Conservation (phyloP, 2,329 filamentous ascomycete species). For the Triangularia setosa region DNA sequence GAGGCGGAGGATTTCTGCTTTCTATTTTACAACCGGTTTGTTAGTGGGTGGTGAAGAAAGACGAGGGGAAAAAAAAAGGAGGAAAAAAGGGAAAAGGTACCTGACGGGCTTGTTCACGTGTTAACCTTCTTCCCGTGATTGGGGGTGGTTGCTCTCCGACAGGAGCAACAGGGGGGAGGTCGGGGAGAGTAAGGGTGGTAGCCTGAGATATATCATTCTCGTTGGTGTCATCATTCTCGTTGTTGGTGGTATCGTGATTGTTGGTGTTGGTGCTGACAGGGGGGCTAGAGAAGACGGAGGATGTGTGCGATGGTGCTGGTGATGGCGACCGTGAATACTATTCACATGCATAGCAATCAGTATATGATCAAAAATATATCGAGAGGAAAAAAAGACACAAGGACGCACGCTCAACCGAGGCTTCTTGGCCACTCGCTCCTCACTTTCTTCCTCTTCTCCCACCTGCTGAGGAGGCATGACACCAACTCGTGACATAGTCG, state of each 20-base stretch:
- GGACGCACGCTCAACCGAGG: not conserved
- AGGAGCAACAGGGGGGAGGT: constrained; percentile 28
- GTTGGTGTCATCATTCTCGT: no score
- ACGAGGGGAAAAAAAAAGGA: no score
- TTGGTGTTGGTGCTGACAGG: not conserved
- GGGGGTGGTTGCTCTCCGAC: not conserved
- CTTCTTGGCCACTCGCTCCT: not conserved
- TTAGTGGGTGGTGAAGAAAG: no score
- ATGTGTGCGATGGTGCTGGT: constrained; percentile 32
- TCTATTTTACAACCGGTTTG: constrained; percentile 36
- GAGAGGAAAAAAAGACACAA: not conserved
- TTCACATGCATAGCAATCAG: no score
- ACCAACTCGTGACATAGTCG: not conserved
- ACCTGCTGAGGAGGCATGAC: no score
- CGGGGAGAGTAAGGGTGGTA: constrained; percentile 49
- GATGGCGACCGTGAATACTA: constrained; percentile 6
- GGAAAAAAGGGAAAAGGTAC: constrained; percentile 31
- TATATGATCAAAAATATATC: no score
- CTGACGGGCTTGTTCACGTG: constrained; percentile 51
- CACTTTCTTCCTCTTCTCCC: not conserved
- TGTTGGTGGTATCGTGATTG: not conserved
- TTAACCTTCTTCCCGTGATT: constrained; percentile 31
- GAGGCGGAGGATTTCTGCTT: constrained; percentile 62
- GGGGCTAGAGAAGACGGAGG: constrained; percentile 41
- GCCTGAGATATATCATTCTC: constrained; percentile 46